Conservation (phyloP, 306 rosid species). For the Senna siamea region DNA sequence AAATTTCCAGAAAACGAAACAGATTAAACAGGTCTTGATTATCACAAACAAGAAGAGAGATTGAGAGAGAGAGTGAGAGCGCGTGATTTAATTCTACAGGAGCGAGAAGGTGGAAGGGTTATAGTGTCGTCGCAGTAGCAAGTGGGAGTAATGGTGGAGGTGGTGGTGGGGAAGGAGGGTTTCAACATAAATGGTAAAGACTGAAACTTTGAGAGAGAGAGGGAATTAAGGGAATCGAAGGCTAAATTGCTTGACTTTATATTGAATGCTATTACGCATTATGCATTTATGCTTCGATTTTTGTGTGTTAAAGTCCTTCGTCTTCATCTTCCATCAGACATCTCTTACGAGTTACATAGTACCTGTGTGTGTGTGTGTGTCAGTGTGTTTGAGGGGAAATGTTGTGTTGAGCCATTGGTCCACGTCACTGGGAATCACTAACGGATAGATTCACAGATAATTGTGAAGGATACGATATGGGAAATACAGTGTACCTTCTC, state of each 20-base stretch:
- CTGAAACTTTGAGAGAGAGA: background rate
- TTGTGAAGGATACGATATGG: background rate
- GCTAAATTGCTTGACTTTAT: background rate
- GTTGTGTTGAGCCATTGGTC: conserved; percentile 40
- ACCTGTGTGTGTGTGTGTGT: too few species aligned
- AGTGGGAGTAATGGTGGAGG: conserved; percentile 22
- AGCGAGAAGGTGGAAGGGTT: background rate
- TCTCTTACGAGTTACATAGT: too few species aligned
- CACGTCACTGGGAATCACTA: conserved; percentile 62
- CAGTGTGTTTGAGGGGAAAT: background rate
- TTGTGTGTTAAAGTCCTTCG: too few species aligned
- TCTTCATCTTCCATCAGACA: too few species aligned
- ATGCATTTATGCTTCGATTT: background rate
- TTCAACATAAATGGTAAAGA: conserved; percentile 24
- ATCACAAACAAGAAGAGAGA: background rate
- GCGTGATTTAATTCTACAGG: background rate
- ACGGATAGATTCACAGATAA: conserved; percentile 46
- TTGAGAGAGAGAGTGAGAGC: background rate
- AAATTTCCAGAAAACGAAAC: conserved; percentile 39
- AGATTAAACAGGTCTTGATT: background rate
- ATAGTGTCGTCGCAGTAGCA: conserved; percentile 33
- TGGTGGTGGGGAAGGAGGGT: conserved; percentile 3
- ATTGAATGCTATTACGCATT: background rate
- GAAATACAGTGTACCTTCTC: background rate
- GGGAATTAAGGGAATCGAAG: background rate